Percentiles rank a stretch among this genome's conserved stretches.
Evolutionary conservation across 2,329 filamentous ascomycete species (phyloP).

Genomic region (Calonectria hawksworthii): DNA sequence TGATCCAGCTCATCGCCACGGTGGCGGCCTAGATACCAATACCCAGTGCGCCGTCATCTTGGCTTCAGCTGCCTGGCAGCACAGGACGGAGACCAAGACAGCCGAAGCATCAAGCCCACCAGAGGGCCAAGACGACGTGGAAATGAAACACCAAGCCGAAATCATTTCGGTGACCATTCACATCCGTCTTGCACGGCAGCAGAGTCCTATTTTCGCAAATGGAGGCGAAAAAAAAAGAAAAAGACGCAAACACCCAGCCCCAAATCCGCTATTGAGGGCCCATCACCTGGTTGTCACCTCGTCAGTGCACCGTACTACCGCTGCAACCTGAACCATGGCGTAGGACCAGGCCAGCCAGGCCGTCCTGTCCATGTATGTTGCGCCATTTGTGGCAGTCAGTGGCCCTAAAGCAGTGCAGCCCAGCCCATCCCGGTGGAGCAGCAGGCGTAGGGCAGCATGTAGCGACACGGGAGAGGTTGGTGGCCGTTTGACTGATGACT

Average conservation of each 20-base stretch:
- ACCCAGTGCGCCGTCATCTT: neutral
- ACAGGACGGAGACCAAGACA: neutral
- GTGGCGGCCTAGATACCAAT: neutral
- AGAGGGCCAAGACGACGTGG: neutral
- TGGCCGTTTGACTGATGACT: neutral
- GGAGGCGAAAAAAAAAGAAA: neutral
- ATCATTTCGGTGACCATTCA: neutral
- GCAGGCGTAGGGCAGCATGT: neutral
- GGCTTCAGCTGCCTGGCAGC: neutral
- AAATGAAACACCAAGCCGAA: neutral
- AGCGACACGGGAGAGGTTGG: neutral
- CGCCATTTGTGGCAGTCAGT: neutral
- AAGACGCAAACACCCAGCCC: no score
- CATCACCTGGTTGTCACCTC: neutral
- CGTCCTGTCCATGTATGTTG: neutral
- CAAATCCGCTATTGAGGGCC: neutral
- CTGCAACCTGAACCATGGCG: slow-evolving; percentile 1
- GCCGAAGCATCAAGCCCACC: neutral
- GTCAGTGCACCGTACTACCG: neutral
- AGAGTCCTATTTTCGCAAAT: neutral
- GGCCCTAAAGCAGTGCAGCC: neutral
- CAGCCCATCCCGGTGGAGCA: neutral
- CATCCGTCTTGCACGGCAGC: neutral
- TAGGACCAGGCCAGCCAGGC: neutral
- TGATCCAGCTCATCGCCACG: neutral